A percentile compares a stretch with the other conserved stretches of the same genome.
These are phyloP conservation scores for Wickerhamia fluorescens DNA, from an alignment of 805 yeast genomes.

Conservation along the genomic window DNA sequence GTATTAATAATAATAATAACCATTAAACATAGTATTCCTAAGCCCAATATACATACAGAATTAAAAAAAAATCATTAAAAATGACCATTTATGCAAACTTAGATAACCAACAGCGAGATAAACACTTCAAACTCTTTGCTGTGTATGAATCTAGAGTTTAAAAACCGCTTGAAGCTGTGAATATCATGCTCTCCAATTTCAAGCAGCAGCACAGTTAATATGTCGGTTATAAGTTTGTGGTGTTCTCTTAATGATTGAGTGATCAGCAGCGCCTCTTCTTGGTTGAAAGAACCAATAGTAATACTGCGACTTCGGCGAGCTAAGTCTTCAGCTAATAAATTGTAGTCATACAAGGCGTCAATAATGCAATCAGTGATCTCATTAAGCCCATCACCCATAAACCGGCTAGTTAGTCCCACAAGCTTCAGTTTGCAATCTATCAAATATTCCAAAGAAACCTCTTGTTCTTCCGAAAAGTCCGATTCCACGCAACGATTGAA, in stretches of 20 bases:
- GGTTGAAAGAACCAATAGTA: too few species aligned
- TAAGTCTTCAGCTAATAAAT: conserved; percentile 4
- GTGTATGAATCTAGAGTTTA: conserved; percentile 4
- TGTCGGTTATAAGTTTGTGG: background rate
- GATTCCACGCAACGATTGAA: conserved; percentile 5
- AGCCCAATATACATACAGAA: too few species aligned
- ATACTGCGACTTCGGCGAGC: background rate
- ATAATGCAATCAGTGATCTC: conserved; percentile 7
- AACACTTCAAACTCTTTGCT: conserved; percentile 4
- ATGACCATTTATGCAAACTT: too few species aligned
- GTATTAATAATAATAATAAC: too few species aligned
- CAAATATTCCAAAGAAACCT: conserved; percentile 3
- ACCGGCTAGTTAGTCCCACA: conserved; percentile 4
- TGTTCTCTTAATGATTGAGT: background rate
- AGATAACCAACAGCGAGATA: too few species aligned
- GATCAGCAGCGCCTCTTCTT: too few species aligned
- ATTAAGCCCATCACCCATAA: conserved; percentile 7
- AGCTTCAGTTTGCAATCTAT: conserved; percentile 4
- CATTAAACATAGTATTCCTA: too few species aligned
- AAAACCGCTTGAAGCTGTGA: conserved; percentile 2
- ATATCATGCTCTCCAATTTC: conserved; percentile 2
- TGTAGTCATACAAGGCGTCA: conserved; percentile 8
- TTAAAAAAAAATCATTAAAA: too few species aligned
- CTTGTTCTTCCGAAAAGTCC: background rate
- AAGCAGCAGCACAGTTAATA: background rate